Percentiles rank a stretch among this genome's conserved stretches.
Evolutionary conservation across 495 filamentous ascomycete species (phyloP).

Genomic region (Apodospora peruviana): DNA sequence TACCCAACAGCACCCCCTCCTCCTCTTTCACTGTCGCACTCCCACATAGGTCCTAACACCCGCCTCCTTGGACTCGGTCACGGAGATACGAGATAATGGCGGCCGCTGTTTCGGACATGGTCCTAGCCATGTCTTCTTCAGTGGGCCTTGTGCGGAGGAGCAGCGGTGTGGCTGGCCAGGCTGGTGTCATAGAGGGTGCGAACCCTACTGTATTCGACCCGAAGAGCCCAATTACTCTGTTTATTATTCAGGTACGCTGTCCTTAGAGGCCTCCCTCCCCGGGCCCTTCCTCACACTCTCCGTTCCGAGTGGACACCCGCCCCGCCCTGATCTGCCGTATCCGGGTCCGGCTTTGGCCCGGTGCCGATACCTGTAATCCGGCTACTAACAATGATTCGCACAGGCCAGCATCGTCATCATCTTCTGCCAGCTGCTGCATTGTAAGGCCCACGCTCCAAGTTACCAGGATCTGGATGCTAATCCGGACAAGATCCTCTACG

Average conservation of each 20-base stretch:
- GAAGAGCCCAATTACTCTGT: conserved; percentile 82
- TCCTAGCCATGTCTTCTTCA: neutral
- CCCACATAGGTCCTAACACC: too few relatives aligned
- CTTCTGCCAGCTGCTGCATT: conserved; percentile 70
- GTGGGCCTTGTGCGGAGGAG: neutral
- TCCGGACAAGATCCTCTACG: conserved; percentile 56
- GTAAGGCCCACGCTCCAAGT: conserved; percentile 11
- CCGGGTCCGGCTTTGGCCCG: too few relatives aligned
- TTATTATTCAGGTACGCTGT: conserved; percentile 80
- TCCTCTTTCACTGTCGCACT: too few relatives aligned
- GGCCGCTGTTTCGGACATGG: neutral
- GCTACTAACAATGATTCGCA: conserved; percentile 19
- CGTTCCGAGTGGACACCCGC: too few relatives aligned
- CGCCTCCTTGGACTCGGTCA: too few relatives aligned
- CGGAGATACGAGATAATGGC: neutral
- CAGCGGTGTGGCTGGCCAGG: conserved; percentile 15
- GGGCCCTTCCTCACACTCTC: neutral
- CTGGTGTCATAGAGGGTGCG: conserved; percentile 42
- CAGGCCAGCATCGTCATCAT: conserved; percentile 87
- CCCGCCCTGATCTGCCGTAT: conserved; percentile 1
- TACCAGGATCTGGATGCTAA: neutral
- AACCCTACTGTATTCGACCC: conserved; percentile 68
- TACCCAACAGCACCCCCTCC: too few relatives aligned
- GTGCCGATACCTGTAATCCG: neutral
- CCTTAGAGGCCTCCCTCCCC: neutral